phyloP scores from a whole-genome alignment of 2,329 filamentous ascomycete genomes.

The Aureobasidium zeae region DNA sequence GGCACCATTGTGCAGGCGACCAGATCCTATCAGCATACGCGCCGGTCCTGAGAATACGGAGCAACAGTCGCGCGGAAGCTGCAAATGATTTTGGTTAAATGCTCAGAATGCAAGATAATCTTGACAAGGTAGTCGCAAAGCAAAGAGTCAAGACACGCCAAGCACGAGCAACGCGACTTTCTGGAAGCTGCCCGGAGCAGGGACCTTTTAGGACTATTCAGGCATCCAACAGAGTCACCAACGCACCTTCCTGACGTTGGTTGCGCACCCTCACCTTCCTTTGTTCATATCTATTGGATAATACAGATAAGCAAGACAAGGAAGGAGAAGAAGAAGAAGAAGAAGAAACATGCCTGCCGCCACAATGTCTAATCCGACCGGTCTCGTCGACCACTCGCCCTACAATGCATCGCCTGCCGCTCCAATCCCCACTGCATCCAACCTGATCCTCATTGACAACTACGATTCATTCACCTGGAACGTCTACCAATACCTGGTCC shows the following conservation, averaged over 20 bases:
- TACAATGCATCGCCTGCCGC: constrained; percentile 67
- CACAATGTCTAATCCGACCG: constrained; percentile 25
- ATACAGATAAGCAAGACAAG: neutral
- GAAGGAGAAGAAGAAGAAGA: neutral
- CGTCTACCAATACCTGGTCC: constrained; percentile 92
- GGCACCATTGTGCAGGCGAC: constrained; percentile 13
- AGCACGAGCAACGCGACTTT: constrained; percentile 8
- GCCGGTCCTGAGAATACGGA: neutral
- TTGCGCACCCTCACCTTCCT: neutral
- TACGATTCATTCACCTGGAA: constrained; percentile 99
- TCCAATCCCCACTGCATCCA: constrained; percentile 69
- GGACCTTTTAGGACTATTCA: too few species aligned
- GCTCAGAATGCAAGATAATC: too few species aligned
- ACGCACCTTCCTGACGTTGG: neutral
- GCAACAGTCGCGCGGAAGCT: neutral
- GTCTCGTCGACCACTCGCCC: constrained; percentile 72
- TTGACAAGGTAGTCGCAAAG: neutral
- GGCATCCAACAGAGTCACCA: too few species aligned
- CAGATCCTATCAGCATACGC: constrained; percentile 12
- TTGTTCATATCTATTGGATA: neutral
- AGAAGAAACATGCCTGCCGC: too few species aligned
- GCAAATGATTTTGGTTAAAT: neutral
- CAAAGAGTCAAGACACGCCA: constrained; percentile 4
- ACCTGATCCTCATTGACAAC: constrained; percentile 94
- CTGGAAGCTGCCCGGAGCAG: neutral